These are phyloP conservation scores for Arachis hypogaea DNA, from an alignment of 306 rosid genomes.

Conservation along the genomic window DNA sequence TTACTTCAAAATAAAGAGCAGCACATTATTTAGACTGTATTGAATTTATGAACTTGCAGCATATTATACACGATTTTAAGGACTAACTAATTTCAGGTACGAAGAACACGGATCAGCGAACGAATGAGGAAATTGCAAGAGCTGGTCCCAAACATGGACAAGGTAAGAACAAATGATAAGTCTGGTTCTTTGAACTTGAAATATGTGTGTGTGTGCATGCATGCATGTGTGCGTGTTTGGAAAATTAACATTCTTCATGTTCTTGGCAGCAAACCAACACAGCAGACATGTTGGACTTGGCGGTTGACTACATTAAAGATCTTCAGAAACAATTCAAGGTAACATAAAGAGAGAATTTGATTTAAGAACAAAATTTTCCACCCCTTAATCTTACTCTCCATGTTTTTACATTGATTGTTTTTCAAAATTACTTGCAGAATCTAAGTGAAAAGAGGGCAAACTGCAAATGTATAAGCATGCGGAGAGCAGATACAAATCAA, in stretches of 20 bases:
- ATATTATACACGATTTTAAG: neutral
- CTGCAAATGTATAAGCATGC: constrained; percentile 69
- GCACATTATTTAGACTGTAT: neutral
- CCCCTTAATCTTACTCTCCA: neutral
- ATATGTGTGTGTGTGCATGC: too few relatives aligned
- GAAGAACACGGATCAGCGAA: constrained; percentile 95
- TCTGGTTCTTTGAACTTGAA: neutral
- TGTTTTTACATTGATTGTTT: neutral
- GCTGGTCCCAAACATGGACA: constrained; percentile 97
- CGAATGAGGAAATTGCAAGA: constrained; percentile 94
- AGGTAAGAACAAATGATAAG: constrained; percentile 50
- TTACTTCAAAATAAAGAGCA: neutral
- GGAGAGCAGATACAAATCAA: constrained; percentile 55
- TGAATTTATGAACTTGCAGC: neutral
- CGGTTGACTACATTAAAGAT: constrained; percentile 86
- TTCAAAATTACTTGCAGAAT: constrained; percentile 46
- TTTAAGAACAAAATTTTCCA: neutral
- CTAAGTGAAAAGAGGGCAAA: constrained; percentile 71
- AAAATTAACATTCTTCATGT: constrained; percentile 29
- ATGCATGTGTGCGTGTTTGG: neutral
- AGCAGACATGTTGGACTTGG: constrained; percentile 98
- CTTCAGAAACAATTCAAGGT: constrained; percentile 95
- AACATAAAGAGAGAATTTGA: constrained; percentile 17
- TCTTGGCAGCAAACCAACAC: constrained; percentile 91
- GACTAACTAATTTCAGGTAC: constrained; percentile 51